phyloP scores from a whole-genome alignment of 2,329 filamentous ascomycete genomes.

The Cytospora piceicola region DNA sequence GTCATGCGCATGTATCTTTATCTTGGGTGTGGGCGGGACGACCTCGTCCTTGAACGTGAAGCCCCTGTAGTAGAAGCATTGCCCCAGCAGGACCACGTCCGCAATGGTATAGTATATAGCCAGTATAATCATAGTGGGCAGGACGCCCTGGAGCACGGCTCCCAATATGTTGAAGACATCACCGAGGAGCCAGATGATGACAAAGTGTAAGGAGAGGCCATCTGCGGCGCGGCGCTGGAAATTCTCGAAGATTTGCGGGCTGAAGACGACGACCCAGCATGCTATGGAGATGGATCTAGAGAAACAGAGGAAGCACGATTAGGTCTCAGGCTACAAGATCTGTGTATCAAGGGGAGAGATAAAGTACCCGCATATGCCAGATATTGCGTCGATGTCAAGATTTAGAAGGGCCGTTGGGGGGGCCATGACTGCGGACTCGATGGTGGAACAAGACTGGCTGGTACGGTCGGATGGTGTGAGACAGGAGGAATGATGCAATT shows the following conservation, averaged over 20 bases:
- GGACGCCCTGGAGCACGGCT: constrained; percentile 85
- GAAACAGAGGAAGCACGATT: not conserved
- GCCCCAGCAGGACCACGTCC: constrained; percentile 82
- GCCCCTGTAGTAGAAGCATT: constrained; percentile 95
- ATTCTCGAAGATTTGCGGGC: constrained; percentile 94
- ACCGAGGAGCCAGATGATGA: constrained; percentile 88
- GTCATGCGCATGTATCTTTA: constrained; percentile 36
- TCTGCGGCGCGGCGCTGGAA: constrained; percentile 85
- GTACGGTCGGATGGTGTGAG: no score
- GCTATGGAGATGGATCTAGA: constrained; percentile 89
- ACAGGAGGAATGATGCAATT: not conserved
- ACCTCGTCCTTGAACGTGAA: constrained; percentile 69
- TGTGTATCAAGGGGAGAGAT: constrained; percentile 14
- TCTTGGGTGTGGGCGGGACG: constrained; percentile 45
- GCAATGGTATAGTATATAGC: constrained; percentile 92
- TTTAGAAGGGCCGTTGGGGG: constrained; percentile 62
- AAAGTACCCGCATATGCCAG: constrained; percentile 80
- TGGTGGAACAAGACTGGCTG: not conserved
- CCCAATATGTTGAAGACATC: constrained; percentile 97
- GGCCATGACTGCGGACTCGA: constrained; percentile 46
- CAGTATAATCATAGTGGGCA: constrained; percentile 96
- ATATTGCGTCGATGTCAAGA: constrained; percentile 87
- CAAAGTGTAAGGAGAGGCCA: constrained; percentile 86
- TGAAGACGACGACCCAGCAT: constrained; percentile 98
- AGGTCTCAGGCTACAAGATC: not conserved